phyloP scores from a whole-genome alignment of 1,284 basidiomycete species.

The Austroboletus novae-zelandiae region DNA sequence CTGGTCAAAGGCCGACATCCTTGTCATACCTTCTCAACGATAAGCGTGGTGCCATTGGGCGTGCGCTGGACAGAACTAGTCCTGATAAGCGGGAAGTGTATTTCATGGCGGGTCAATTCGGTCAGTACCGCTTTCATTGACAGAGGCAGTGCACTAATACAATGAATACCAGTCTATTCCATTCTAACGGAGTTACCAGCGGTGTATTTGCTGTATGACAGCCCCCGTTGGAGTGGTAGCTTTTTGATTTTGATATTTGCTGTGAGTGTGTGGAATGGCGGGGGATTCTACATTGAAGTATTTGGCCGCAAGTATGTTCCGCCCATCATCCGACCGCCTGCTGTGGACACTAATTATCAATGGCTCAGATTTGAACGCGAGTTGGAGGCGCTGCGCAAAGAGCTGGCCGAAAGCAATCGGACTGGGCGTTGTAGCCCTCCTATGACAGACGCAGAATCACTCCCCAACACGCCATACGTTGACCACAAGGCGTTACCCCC shows the following conservation, averaged over 20 bases:
- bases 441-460: conserved; percentile 37
- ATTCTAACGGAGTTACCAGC: conserved; percentile 86
- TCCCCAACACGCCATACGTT: conserved; percentile 31
- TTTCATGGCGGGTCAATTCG: conserved; percentile 85
- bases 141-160: background rate
- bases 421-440: conserved; percentile 56
- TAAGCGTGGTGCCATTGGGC: conserved; percentile 80
- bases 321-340: background rate
- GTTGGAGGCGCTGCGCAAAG: conserved; percentile 83
- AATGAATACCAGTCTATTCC: conserved; percentile 62
- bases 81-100: conserved; percentile 63
- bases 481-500: conserved; percentile 21
- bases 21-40: conserved; percentile 85
- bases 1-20: conserved; percentile 83
- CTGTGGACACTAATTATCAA: conserved; percentile 7
- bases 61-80: conserved; percentile 57
- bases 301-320: conserved; percentile 85
- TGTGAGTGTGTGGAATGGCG: conserved; percentile 85
- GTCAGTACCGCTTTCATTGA: conserved; percentile 42
- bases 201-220: conserved; percentile 78
- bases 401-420: conserved; percentile 65
- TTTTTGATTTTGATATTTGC: conserved; percentile 80
- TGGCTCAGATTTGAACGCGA: conserved; percentile 80
- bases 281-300: conserved; percentile 89
- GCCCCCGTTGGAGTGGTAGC: conserved; percentile 66